A percentile compares a stretch with the other conserved stretches of the same genome.
Conservation (phyloP, 495 filamentous ascomycete species). For the Aspergillus biplanus region DNA sequence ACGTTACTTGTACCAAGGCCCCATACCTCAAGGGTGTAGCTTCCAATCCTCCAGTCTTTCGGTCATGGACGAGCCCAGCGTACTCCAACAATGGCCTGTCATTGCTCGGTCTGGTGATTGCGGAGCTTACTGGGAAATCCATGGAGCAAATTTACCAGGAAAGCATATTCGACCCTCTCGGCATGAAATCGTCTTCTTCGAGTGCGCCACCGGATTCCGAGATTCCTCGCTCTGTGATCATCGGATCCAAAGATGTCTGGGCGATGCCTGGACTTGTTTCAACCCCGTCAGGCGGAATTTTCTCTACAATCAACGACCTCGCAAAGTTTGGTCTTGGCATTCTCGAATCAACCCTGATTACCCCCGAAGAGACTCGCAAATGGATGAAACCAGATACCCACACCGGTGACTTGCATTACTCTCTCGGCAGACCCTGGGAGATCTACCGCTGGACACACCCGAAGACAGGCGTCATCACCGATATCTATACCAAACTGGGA, state of each 20-base stretch:
- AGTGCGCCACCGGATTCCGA: conserved; percentile 32
- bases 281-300: conserved; percentile 35
- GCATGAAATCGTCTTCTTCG: conserved; percentile 46
- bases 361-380: conserved; percentile 38
- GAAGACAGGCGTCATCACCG: conserved; percentile 30
- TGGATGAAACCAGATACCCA: conserved; percentile 55
- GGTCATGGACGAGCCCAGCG: conserved; percentile 50
- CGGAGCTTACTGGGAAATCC: conserved; percentile 52
- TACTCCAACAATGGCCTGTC: conserved; percentile 62
- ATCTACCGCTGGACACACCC: conserved; percentile 41
- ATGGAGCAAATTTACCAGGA: conserved; percentile 50
- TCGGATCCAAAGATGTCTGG: conserved; percentile 18
- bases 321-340: conserved; percentile 47
- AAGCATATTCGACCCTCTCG: conserved; percentile 49
- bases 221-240: conserved; percentile 21
- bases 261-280: conserved; percentile 35
- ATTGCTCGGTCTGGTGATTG: conserved; percentile 57
- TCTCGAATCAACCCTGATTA: conserved; percentile 50
- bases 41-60: conserved; percentile 43
- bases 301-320: conserved; percentile 36
- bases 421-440: conserved; percentile 51
- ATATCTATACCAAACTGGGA: conserved; percentile 51
- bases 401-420: conserved; percentile 49
- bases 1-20: neutral
- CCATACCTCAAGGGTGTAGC: conserved; percentile 30